Evolutionary conservation across 2,329 filamentous ascomycete genomes (phyloP).

Genomic region (Aspergillus ruber): DNA sequence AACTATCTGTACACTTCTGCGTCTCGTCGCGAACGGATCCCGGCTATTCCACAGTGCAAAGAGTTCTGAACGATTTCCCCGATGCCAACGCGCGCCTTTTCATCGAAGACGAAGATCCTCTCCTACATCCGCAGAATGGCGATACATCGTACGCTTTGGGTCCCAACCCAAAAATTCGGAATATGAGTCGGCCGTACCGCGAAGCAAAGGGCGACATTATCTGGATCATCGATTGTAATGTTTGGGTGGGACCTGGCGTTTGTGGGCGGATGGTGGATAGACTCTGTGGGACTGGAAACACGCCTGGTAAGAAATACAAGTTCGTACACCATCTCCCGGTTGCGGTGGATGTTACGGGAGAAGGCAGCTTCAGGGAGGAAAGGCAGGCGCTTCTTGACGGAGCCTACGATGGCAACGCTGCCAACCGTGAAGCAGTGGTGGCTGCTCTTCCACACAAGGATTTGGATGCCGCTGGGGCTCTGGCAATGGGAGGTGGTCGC

Average conservation of each 20-base stretch:
- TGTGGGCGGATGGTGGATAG: conserved; percentile 84
- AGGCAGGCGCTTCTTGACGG: conserved; percentile 19
- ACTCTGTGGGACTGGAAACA: conserved; percentile 60
- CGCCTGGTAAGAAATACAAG: conserved; percentile 57
- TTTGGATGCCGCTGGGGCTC: conserved; percentile 8
- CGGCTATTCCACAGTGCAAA: conserved; percentile 66
- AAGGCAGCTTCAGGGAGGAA: conserved; percentile 19
- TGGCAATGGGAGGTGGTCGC: conserved; percentile 61
- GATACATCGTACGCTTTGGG: conserved; percentile 59
- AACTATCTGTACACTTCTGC: conserved; percentile 75
- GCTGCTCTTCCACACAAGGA: conserved; percentile 10
- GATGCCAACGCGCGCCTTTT: conserved; percentile 64
- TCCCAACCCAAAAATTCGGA: conserved; percentile 96
- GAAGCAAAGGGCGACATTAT: conserved; percentile 82
- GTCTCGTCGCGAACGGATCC: conserved; percentile 69
- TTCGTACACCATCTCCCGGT: conserved; percentile 93
- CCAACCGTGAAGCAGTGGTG: neutral
- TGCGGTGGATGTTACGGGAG: conserved; percentile 62
- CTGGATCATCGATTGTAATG: conserved; percentile 94
- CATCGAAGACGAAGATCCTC: conserved; percentile 74
- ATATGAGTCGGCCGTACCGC: conserved; percentile 87
- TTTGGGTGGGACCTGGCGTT: conserved; percentile 78
- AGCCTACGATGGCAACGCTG: conserved; percentile 8
- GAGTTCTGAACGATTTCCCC: conserved; percentile 67
- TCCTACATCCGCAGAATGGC: conserved; percentile 43